phyloP scores from a whole-genome alignment of 1,284 basidiomycete genomes.

The Phylloporus gajari region DNA sequence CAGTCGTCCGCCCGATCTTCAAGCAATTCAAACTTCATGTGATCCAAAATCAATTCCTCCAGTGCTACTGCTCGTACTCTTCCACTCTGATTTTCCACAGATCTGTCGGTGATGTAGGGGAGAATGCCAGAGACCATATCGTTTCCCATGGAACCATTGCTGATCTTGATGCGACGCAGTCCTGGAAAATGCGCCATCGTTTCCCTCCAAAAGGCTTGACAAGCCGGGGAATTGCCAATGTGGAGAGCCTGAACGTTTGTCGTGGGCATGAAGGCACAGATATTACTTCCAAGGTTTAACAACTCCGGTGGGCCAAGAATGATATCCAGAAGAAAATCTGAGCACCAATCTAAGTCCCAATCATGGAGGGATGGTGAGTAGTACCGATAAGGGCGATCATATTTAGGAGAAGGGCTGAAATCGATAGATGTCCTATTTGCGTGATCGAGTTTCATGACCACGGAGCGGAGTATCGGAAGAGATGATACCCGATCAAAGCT shows the following conservation, averaged over 20 bases:
- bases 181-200: background rate
- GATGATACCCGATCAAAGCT: background rate
- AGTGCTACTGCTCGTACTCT: background rate
- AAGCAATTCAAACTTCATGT: background rate
- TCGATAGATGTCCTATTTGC: too few species aligned
- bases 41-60: background rate
- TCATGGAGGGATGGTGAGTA: background rate
- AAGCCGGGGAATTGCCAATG: background rate
- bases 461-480: background rate
- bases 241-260: background rate
- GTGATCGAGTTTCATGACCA: too few species aligned
- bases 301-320: background rate
- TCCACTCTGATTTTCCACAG: too few species aligned
- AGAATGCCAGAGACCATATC: background rate
- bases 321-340: background rate
- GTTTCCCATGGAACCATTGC: background rate
- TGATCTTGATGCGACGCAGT: background rate
- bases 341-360: too few species aligned
- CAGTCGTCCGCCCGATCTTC: background rate
- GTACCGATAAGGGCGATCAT: background rate
- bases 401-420: too few species aligned
- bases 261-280: background rate
- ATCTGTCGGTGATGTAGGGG: too few species aligned
- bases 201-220: background rate
- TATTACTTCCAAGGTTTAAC: background rate